Evolutionary conservation across 2,329 filamentous ascomycete species (phyloP).

Genomic region (Penicillium sp.): DNA sequence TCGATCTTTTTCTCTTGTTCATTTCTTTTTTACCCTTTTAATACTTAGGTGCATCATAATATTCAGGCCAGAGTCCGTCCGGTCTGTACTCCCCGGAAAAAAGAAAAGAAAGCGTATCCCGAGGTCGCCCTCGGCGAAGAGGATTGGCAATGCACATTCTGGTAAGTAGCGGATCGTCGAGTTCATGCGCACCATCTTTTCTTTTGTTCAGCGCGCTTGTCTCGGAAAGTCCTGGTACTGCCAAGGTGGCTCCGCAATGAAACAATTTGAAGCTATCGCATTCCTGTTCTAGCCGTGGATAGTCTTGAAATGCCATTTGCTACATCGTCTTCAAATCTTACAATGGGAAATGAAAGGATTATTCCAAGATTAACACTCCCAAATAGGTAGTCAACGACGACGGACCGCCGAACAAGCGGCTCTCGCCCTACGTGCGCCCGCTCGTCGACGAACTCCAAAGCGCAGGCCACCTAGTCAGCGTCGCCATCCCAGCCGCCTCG

Average conservation of each 20-base stretch:
- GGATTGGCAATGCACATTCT: conserved; percentile 45
- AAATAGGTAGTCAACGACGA: conserved; percentile 63
- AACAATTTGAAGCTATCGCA: not conserved
- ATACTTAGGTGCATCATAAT: not conserved
- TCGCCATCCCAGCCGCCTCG: conserved; percentile 82
- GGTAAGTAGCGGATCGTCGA: conserved; percentile 32
- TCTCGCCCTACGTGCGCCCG: conserved; percentile 72
- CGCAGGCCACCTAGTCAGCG: conserved; percentile 77
- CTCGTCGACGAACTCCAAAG: conserved; percentile 66
- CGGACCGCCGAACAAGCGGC: conserved; percentile 68
- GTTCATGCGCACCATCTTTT: conserved; percentile 6
- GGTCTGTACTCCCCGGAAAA: not conserved
- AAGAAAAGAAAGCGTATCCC: conserved; percentile 7
- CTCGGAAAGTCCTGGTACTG: not conserved
- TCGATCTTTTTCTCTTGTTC: conserved; percentile 1
- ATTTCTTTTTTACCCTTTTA: not conserved
- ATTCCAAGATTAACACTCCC: not conserved
- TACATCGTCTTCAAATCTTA: not conserved
- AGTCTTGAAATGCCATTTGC: not conserved
- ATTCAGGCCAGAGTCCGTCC: not conserved
- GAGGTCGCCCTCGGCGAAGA: conserved; percentile 6
- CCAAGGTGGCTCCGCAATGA: not conserved
- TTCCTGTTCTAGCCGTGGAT: not conserved
- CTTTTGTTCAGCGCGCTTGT: not conserved
- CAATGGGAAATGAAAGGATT: not conserved